Evolutionary conservation across 2,329 filamentous ascomycete genomes (phyloP).

Genomic region (Clonostachys chloroleuca): DNA sequence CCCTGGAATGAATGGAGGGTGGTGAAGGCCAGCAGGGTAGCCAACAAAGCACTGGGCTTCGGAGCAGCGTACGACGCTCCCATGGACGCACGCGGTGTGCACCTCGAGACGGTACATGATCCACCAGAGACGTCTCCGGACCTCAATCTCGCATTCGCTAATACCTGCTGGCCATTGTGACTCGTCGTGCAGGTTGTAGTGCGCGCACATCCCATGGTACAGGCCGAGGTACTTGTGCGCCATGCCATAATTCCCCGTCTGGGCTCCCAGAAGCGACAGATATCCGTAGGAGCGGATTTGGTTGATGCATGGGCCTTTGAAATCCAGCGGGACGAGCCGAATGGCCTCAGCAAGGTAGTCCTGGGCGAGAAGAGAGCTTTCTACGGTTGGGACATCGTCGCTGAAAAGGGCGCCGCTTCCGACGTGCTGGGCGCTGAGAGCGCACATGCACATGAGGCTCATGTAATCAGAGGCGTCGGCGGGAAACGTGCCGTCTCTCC

Average conservation of each 20-base stretch:
- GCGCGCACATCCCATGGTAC: slow-evolving; percentile 42
- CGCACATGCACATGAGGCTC: slow-evolving; percentile 43
- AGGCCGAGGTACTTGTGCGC: slow-evolving; percentile 46
- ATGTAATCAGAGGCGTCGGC: slow-evolving; percentile 35
- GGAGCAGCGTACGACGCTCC: slow-evolving; percentile 11
- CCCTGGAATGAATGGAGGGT: not conserved
- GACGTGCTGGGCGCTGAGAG: slow-evolving; percentile 37
- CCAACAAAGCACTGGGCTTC: slow-evolving; percentile 13
- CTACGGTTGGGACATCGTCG: not conserved
- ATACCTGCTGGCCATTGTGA: slow-evolving; percentile 42
- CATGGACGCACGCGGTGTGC: slow-evolving; percentile 48
- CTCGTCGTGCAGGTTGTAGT: slow-evolving; percentile 48
- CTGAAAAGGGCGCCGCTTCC: slow-evolving; percentile 38
- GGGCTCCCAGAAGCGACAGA: slow-evolving; percentile 43
- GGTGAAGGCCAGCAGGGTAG: slow-evolving; percentile 23
- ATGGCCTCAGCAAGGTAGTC: not conserved
- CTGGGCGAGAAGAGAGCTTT: not conserved
- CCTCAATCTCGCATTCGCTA: slow-evolving; percentile 37
- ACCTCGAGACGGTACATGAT: slow-evolving; percentile 54
- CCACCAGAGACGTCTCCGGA: slow-evolving; percentile 44
- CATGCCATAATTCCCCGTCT: slow-evolving; percentile 39
- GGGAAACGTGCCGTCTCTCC: slow-evolving; percentile 33
- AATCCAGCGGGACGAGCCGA: no score
- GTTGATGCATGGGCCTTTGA: not conserved
- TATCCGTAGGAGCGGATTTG: slow-evolving; percentile 25